Percentiles rank a stretch among this genome's conserved stretches.
phyloP scores from a whole-genome alignment of 768 basidiomycete genomes.

The Termitomyces heimii region DNA sequence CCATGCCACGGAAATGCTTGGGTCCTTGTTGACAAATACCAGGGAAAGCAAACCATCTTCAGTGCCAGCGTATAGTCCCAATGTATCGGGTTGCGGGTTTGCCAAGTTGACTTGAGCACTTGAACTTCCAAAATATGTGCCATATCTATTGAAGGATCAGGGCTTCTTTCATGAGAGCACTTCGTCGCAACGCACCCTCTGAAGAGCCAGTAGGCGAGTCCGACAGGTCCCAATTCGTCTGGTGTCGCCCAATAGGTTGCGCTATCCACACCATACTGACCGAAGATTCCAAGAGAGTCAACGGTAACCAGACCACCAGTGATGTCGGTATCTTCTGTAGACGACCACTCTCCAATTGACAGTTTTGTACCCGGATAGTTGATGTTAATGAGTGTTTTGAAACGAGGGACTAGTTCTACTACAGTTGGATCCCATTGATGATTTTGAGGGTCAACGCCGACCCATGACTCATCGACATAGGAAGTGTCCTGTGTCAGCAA shows the following conservation, averaged over 20 bases:
- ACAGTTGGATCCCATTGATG: conserved; percentile 39
- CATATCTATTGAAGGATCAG: conserved; percentile 25
- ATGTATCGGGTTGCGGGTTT: conserved; percentile 30
- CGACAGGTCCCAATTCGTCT: conserved; percentile 41
- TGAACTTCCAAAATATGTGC: conserved; percentile 36
- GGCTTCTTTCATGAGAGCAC: background rate
- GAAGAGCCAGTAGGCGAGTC: conserved; percentile 51
- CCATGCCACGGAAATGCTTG: conserved; percentile 30
- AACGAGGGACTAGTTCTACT: conserved; percentile 43
- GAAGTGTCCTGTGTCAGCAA: conserved; percentile 27
- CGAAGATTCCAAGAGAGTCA: conserved; percentile 49
- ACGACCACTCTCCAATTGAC: conserved; percentile 48
- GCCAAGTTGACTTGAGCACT: conserved; percentile 41
- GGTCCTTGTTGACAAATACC: conserved; percentile 49
- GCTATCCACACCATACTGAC: conserved; percentile 39
- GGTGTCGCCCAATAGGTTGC: conserved; percentile 51
- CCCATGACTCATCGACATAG: conserved; percentile 53
- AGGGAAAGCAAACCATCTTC: conserved; percentile 33
- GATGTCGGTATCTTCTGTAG: conserved; percentile 41
- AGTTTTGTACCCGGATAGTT: conserved; percentile 52
- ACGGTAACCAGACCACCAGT: conserved; percentile 48
- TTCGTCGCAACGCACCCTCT: conserved; percentile 32
- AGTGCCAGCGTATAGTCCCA: conserved; percentile 42
- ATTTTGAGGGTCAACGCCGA: conserved; percentile 36
- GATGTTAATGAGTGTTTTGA: conserved; percentile 39